Conservation (phyloP, 331 rosid genomes). For the Pyrus hybrid region DNA sequence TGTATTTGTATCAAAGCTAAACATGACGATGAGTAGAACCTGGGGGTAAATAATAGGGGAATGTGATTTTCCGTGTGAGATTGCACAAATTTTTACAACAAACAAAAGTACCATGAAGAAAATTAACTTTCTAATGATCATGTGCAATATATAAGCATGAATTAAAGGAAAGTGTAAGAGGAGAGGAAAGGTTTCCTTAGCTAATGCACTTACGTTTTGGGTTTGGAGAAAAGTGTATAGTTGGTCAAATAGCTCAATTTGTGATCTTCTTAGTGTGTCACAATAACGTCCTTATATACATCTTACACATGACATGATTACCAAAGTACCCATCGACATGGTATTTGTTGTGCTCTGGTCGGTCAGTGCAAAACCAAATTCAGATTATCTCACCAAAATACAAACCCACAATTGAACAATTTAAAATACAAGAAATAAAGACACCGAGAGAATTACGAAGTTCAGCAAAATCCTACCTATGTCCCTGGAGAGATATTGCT, state of each 20-base stretch:
- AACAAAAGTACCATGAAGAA: not conserved
- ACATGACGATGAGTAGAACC: too few species aligned
- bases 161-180: not conserved
- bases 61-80: not conserved
- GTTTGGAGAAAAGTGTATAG: not conserved
- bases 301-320: not conserved
- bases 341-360: too few species aligned
- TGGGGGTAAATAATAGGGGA: not conserved
- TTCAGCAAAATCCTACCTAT: too few species aligned
- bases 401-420: too few species aligned
- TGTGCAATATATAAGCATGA: not conserved
- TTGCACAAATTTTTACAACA: not conserved
- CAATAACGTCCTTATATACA: not conserved
- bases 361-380: too few species aligned
- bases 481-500: too few species aligned
- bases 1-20: too few species aligned
- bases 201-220: not conserved
- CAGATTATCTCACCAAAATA: too few species aligned
- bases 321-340: not conserved
- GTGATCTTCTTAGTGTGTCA: not conserved
- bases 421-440: too few species aligned
- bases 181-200: not conserved
- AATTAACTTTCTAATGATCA: not conserved
- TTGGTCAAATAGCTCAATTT: not conserved
- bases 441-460: too few species aligned